Conservation (phyloP, 495 filamentous ascomycete genomes). For the Penicillium coffeae region DNA sequence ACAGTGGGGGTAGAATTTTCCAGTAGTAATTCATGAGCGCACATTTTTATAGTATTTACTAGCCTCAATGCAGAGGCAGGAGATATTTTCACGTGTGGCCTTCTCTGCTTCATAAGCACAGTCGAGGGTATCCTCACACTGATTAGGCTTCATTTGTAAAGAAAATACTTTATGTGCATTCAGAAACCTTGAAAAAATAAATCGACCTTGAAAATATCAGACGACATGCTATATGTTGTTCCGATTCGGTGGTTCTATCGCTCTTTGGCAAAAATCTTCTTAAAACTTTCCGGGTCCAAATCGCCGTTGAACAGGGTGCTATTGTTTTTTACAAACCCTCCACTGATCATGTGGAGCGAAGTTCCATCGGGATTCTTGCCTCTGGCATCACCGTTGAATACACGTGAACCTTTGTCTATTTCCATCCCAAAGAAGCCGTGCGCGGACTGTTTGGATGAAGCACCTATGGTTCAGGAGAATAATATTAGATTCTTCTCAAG, state of each 20-base stretch:
- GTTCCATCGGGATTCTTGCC: not conserved
- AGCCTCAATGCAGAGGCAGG: too few relatives aligned
- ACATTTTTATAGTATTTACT: too few relatives aligned
- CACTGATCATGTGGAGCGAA: not conserved
- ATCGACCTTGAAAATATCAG: too few relatives aligned
- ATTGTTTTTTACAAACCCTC: not conserved
- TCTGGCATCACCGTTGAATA: not conserved
- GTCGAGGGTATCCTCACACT: too few relatives aligned
- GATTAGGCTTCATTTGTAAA: too few relatives aligned
- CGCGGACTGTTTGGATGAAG: not conserved
- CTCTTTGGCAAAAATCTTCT: not conserved
- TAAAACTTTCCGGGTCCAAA: slow-evolving; percentile 1
- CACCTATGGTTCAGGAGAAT: not conserved
- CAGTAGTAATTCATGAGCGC: too few relatives aligned
- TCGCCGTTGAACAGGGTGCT: not conserved
- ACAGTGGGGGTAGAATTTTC: too few relatives aligned
- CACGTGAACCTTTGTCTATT: not conserved
- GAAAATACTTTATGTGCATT: too few relatives aligned
- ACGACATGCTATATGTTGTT: too few relatives aligned
- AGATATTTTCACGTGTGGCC: too few relatives aligned
- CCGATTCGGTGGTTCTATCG: not conserved
- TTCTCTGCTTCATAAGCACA: too few relatives aligned
- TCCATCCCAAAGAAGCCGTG: not conserved
- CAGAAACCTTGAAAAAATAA: too few relatives aligned
- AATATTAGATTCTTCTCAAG: not conserved